Percentiles rank a stretch among this genome's conserved stretches.
These are phyloP conservation scores for Aulographum hederae DNA, from an alignment of 2,329 filamentous ascomycete species.

Conservation along the genomic window DNA sequence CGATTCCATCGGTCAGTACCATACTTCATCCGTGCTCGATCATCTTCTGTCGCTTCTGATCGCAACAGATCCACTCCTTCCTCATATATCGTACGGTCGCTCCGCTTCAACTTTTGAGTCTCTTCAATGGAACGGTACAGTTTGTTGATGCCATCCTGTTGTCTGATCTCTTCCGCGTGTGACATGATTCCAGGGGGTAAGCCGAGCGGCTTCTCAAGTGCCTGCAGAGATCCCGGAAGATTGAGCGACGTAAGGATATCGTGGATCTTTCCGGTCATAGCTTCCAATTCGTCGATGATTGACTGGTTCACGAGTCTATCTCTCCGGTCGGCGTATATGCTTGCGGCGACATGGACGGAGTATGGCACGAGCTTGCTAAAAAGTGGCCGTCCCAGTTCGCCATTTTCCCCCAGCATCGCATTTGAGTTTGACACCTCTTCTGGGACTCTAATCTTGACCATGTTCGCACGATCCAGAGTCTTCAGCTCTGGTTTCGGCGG, in stretches of 20 bases:
- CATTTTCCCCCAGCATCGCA: constrained; percentile 60
- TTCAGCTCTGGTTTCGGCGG: constrained; percentile 79
- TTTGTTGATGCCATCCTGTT: constrained; percentile 68
- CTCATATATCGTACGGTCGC: constrained; percentile 59
- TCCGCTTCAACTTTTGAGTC: constrained; percentile 72
- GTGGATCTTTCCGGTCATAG: constrained; percentile 61
- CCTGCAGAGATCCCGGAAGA: constrained; percentile 81
- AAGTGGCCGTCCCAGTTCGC: constrained; percentile 65
- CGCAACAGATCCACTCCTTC: constrained; percentile 66
- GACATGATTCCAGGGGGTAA: constrained; percentile 70
- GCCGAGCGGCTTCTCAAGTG: constrained; percentile 83
- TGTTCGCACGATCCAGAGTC: constrained; percentile 67
- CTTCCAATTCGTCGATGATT: constrained; percentile 71
- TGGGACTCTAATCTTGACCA: constrained; percentile 67
- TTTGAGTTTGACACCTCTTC: constrained; percentile 68
- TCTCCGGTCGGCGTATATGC: constrained; percentile 81
- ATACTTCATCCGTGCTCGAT: constrained; percentile 54
- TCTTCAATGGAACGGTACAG: constrained; percentile 69
- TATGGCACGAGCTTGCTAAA: constrained; percentile 91
- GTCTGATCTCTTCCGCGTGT: constrained; percentile 84
- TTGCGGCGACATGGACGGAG: constrained; percentile 84
- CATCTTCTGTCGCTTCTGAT: constrained; percentile 71
- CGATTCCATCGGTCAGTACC: constrained; percentile 77
- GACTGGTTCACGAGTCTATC: constrained; percentile 81
- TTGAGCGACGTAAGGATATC: constrained; percentile 60